Base-by-base conservation (phyloP, 768 basidiomycete species). In the Phylloporus scabripes region DNA sequence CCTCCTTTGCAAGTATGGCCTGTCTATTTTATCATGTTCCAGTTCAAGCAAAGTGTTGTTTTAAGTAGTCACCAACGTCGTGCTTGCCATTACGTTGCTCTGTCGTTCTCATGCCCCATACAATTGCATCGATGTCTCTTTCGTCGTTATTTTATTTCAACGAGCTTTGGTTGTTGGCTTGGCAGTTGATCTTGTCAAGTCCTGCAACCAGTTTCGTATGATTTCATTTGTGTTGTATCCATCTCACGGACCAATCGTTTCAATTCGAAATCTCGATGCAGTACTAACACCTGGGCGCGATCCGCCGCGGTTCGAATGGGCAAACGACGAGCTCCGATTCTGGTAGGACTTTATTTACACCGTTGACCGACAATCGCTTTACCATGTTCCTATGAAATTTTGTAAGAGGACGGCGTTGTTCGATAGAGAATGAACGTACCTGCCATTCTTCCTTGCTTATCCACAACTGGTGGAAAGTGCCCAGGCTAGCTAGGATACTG, bases 391-490 rank as follows among this genome's bases (percentile, higher is more conserved):
- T 90, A 51, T 15, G 42, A 36, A 43, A 34, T 36, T 15, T 18
- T 32, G 32, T 54, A 24, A 53, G 46, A 43, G 31, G 49, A 40
- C 39, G 45, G 36, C 23, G 5, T 17, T 34, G 23, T 34, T 49
- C 17, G 42, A 51, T 40, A 23, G 2, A 7, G 48, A 54, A 45
- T 9, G 10, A 41, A 65, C 81, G 37, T 51, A 89, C 91, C 79
- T 89, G 81, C 85, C 90, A 94, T 60, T 95, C 92, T 66, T 93
- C 92, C 60, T 75, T 81, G 68, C 90, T 92, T 61, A 95, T 92
- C 92, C 92, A 94, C 43, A 94, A 73, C 58, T 95, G 95, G 64
- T 99, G 96, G 78, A 98, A 99, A 14, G 94, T 97, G 20, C 96
- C 96, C 61, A 98, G 70, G 61, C 89, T 92, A 1, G 88, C 94